Evolutionary conservation across 1,284 basidiomycete genomes (phyloP), one percentile per base, ranked within the genome.

Genomic region (Schizophyllum commune): DNA sequence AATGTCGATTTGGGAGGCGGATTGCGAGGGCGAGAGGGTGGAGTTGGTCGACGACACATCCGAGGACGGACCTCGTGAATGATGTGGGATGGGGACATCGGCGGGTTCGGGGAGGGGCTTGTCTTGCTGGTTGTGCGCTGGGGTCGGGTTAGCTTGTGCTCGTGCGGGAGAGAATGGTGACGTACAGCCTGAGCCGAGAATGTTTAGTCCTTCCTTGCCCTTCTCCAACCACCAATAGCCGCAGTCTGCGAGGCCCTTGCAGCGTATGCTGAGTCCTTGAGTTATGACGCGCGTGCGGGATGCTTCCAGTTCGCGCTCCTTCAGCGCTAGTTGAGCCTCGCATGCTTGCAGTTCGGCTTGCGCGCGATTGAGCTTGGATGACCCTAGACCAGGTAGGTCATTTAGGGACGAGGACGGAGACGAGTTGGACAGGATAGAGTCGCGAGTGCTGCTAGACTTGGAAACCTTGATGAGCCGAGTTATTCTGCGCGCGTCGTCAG

Each of bases 311-410:
- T 86, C 84, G 20, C 73, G 77, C 67, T 92, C 88, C 70, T 89
- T 89, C 27, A 73, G 65, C 0, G 84, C 85, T 4, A 92, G 76
- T 62, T 88, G 86, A 0, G 81, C 76, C 67, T 92, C 89, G 70
- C 90, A 92, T 7, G 88, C 90, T 65, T 91, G 88, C 17, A 92
- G 74, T 65, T 91, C 86, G 0, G 84, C 75, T 65, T 92, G 90
- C 0, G 89, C 89, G 1, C 80, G 71, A 0, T 77, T 76, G 9
- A 92, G 78, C 69, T 89, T 91, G 4, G 58, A 57, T 8, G 65
- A 66, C 56, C 11, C 13, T 65, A 64, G 19, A 65, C 69, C 55
- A 61, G 68, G 65, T 68, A 61, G 69, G 65, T 62, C 68, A 17
- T 47, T 47, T 63, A 32, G 71, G 8, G 65, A 65, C 9, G 62